These are phyloP conservation scores for rapeseed (Brassica napus) DNA, from an alignment of 345 rosid species.

Conservation along the genomic window Da-Ae NC_063445.1:10380501-10381000, in stretches of 20 bases:
- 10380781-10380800: slow-evolving; percentile 73
- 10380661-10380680: slow-evolving; percentile 70
- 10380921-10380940: slow-evolving; percentile 50
- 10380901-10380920: slow-evolving; percentile 73
- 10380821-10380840: slow-evolving; percentile 72
- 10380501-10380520: slow-evolving; percentile 93
- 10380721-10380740: slow-evolving; percentile 64
- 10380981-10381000: slow-evolving; percentile 57
- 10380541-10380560: slow-evolving; percentile 77
- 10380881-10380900: slow-evolving; percentile 79
- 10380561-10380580: slow-evolving; percentile 59
- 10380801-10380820: slow-evolving; percentile 83
- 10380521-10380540: slow-evolving; percentile 79
- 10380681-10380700: slow-evolving; percentile 75
- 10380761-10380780: slow-evolving; percentile 84
- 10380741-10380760: slow-evolving; percentile 66
- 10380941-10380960: slow-evolving; percentile 53
- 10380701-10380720: slow-evolving; percentile 73
- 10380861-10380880: slow-evolving; percentile 83
- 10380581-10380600: slow-evolving; percentile 75
- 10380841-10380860: slow-evolving; percentile 67
- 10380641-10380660: slow-evolving; percentile 72
- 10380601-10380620: slow-evolving; percentile 70
- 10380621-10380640: slow-evolving; percentile 76
- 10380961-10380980: slow-evolving; percentile 56